Percentiles rank a stretch among this genome's conserved stretches.
These are phyloP conservation scores for Linum usitatissimum DNA, from an alignment of 345 rosid genomes.

Conservation along the genomic window DNA sequence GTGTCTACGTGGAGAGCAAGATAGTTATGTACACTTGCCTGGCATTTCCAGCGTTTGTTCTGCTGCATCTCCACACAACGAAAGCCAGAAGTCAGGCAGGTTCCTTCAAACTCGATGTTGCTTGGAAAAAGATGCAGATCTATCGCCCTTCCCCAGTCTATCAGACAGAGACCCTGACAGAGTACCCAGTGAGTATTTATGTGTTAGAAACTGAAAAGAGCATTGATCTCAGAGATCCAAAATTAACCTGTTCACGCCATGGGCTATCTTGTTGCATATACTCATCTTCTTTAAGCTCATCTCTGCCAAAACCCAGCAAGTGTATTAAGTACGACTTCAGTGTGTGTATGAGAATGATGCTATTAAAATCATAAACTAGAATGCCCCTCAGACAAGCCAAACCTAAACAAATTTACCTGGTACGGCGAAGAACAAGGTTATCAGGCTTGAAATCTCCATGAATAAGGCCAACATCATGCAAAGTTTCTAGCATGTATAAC, in stretches of 20 bases:
- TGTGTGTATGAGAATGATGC: not conserved
- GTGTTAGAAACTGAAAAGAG: conserved; percentile 6
- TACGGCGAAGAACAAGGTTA: conserved; percentile 66
- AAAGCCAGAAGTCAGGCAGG: conserved; percentile 87
- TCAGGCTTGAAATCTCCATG: conserved; percentile 99
- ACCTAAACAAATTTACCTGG: conserved; percentile 39
- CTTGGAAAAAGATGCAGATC: conserved; percentile 69
- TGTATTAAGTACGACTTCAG: conserved; percentile 4
- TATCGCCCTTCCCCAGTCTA: conserved; percentile 96
- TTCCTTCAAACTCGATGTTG: conserved; percentile 49
- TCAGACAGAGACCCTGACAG: conserved; percentile 82
- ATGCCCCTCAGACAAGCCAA: not conserved
- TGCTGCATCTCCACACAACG: conserved; percentile 84
- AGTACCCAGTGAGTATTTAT: conserved; percentile 5
- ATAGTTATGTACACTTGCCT: conserved; percentile 33
- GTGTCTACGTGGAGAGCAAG: conserved; percentile 1
- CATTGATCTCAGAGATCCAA: conserved; percentile 3
- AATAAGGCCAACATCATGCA: conserved; percentile 76
- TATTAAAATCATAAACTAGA: not conserved
- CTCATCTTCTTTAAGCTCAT: conserved; percentile 45
- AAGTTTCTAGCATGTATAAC: conserved; percentile 76
- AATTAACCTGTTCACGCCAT: conserved; percentile 63
- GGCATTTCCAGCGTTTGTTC: conserved; percentile 84
- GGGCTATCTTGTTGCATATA: conserved; percentile 49
- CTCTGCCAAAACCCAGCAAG: conserved; percentile 28